Percentiles rank a stretch among this genome's conserved stretches.
phyloP scores from a whole-genome alignment of 192 early-diverging fungal genomes.

The Helicostylum pulchrum region DNA sequence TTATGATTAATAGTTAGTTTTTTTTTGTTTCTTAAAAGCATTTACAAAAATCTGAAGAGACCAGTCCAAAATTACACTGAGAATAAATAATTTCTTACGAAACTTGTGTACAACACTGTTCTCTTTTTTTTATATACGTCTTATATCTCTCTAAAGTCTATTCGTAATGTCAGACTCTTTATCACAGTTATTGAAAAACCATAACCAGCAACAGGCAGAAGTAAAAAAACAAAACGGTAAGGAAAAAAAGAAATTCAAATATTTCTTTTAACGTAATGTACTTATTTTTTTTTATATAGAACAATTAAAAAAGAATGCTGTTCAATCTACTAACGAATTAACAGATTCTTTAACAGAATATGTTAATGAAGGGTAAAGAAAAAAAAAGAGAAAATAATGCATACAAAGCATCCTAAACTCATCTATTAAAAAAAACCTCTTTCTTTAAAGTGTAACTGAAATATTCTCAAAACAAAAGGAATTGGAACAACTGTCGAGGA shows the following conservation, averaged over 20 bases:
- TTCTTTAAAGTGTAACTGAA: slow-evolving; percentile 42
- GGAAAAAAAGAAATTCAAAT: neutral
- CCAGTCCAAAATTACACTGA: too few species aligned
- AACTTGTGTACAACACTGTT: too few species aligned
- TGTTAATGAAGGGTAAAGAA: slow-evolving; percentile 51
- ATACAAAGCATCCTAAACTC: neutral
- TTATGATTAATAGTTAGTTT: too few species aligned
- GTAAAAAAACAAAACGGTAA: slow-evolving; percentile 53
- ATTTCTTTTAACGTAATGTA: too few species aligned
- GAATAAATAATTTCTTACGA: too few species aligned
- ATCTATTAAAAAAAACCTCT: neutral
- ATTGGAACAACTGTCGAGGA: slow-evolving; percentile 59
- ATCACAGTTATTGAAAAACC: slow-evolving; percentile 50
- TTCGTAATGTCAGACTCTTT: slow-evolving; percentile 32
- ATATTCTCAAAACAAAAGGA: slow-evolving; percentile 64
- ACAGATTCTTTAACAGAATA: slow-evolving; percentile 58
- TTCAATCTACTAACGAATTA: slow-evolving; percentile 43
- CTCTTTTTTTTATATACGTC: too few species aligned
- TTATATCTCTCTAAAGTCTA: too few species aligned
- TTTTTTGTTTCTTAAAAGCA: too few species aligned
- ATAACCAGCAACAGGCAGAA: slow-evolving; percentile 56
- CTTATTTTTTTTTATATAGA: slow-evolving; percentile 40
- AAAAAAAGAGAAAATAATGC: neutral
- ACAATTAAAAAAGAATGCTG: slow-evolving; percentile 54
- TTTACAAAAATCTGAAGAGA: too few species aligned